Base-by-base conservation (phyloP, 345 rosid genomes). In the Camelina laxa region DNA sequence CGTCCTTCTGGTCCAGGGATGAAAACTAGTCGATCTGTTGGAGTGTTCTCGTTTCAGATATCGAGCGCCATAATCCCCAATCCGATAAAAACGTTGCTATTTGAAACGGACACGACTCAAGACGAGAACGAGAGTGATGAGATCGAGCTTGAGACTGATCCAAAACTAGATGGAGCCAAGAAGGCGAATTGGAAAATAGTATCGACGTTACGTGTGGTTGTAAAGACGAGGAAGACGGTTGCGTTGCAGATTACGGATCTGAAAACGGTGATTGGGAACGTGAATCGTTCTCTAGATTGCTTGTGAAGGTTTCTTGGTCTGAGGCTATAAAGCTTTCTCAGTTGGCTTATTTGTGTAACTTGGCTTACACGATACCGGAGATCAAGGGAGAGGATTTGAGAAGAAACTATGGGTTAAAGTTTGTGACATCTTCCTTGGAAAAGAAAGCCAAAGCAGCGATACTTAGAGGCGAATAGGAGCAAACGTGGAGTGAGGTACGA, bases 401-500 rank as follows among this genome's bases (percentile, higher is more conserved):
- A 82, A 85, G 80, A 69, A 65, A 81, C 73, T 85, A 84, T 30
- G 92, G 93, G 21, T 82, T 91, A n/a, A 62, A 57, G 27, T 85
- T 91, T 67, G 85, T 94, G 63, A 94, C 91, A 76, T 94, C 99
- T 33, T 94, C 97, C 24, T 48, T 91, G 4, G 90, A 88, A 57
- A 91, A 85, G 87, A 94, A 90, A 80, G 95, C 85, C 0, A 91
- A 87, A 82, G 84, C 78, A 6, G 86, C 85, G 3, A 79, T 82
- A 60, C 77, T 83, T 51, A 84, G 87, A 77, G 86, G 49, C 16
- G 13, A 30, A 33, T 70, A 73, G 35, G 76, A 71, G 57, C 20
- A 45, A 49, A 65, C 62, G 75, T 44, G 54, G 66, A 69, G 48
- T 33, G 22, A 75, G 68, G 70, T 53, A 61, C 36, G 73, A 65